Evolutionary conservation across 495 filamentous ascomycete species (phyloP), one percentile per base, ranked within the genome.

Genomic region (Ascobolus immersus): DNA sequence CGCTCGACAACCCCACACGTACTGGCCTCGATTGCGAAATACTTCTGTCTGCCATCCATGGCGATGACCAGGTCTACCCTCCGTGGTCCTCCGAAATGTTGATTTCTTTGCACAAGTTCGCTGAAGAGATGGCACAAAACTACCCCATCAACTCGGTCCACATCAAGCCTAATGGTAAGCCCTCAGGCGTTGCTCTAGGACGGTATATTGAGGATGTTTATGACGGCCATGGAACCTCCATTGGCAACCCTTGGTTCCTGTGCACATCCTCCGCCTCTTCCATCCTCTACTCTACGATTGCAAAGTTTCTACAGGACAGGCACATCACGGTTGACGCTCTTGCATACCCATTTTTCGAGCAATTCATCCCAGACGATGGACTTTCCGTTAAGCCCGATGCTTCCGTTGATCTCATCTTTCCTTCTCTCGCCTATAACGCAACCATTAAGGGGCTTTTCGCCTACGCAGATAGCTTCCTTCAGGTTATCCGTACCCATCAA

Each of bases 181-280:
- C 52, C 13, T 34, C 34, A 18, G 52, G 52, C n/a, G 42, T 45
- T 17, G 52, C 44, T 5, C 21, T 55, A 11, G 53, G 57, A n/a
- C 47, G 57, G 4, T 60, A 59, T 37, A 53, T 53, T 1, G 55
- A 58, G 42, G 57, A 60, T 34, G 45, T 51, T 11, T 60, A 60
- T 38, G 51, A 57, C 34, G 57, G 57, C 14, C 49, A 49, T 26
- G 54, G 51, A 22, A 54, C 43, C 19, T 21, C 28, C 5, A 54
- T 49, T 17, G 57, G 57, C 3, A 56, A 60, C 38, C 55, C 57
- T 14, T 60, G 57, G 57, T 60, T 58, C 40, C 50, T 60, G 5
- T 57, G 54, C 38, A 60, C 57, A 13, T 39, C 48, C 13, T 45
- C 49, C 27, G 50, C 43, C n/a, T 48, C 54, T 7, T 11, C 11